Evolutionary conservation across 805 yeast species (phyloP), one percentile per base, ranked within the genome.

Genomic region (Candida parachauliodes): DNA sequence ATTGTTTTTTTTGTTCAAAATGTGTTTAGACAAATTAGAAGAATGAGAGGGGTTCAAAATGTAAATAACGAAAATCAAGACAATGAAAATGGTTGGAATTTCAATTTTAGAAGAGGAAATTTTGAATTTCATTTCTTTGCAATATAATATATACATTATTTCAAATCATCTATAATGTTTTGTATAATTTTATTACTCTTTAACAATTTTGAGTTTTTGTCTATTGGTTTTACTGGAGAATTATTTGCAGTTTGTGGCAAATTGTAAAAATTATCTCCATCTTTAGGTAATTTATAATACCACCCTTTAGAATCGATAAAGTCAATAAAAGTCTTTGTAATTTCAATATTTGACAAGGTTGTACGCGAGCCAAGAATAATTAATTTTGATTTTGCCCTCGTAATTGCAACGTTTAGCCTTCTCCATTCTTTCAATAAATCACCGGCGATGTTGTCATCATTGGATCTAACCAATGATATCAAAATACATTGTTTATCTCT

Each of bases 401-500:
- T 93, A 55, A 93, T 81, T 0, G 97, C 94, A 24, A 93, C 99
- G 59, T 93, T 93, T 32, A 93, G 75, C 42, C 99, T 73, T 45
- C 97, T 70, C 89, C 96, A 83, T 50, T 93, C 98, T 44, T 74
- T 77, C 29, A 93, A 62, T 30, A 93, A 66, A 20, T 84, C 84
- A 0, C 98, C 98, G 1, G 85, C 80, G 28, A 68, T 70, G 8
- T 70, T 65, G 15, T 74, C 74, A 1, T 67, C 68, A 55, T 89
- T 88, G 4, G 95, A 82, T 34, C 96, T 68, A 3, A 93, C 98
- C 48, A 93, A 65, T 0, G 98, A 91, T 2, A 93, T 85, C 5
- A 93, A 79, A 11, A 93, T 77, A 52, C 96, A 85, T 22, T 87
- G 91, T 51, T 91, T 93, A 59, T 93, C 99, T 39, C 97, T 72